A percentile compares a stretch with the other conserved stretches of the same genome.
These are phyloP conservation scores for Hansenula sp. DNA, from an alignment of 1,139 yeast species.

Conservation along the genomic window DNA sequence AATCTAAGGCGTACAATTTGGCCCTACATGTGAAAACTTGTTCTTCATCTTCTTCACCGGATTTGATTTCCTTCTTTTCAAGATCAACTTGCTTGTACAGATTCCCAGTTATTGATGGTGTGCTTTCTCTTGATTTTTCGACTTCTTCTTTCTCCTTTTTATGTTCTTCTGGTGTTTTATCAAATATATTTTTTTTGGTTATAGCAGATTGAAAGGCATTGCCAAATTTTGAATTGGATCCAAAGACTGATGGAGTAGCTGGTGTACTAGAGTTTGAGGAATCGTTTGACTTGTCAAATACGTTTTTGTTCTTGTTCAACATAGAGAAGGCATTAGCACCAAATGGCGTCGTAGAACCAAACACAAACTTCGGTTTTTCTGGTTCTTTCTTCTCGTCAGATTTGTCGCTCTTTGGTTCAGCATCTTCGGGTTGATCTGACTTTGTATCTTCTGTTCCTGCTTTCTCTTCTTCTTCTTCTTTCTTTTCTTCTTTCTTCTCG, in stretches of 20 bases:
- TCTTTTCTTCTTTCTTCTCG: constrained; percentile 1
- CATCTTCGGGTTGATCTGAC: background rate
- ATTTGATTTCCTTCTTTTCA: constrained; percentile 51
- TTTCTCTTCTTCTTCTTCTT: constrained; percentile 3
- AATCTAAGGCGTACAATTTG: constrained; percentile 72
- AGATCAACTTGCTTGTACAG: constrained; percentile 28
- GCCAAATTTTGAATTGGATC: constrained; percentile 56
- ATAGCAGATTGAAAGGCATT: constrained; percentile 52
- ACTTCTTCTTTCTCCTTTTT: constrained; percentile 13
- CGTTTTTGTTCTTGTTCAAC: constrained; percentile 29
- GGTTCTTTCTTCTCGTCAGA: constrained; percentile 5
- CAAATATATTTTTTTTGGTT: constrained; percentile 53
- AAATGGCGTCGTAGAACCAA: constrained; percentile 54
- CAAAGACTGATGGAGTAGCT: constrained; percentile 39
- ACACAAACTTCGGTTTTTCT: constrained; percentile 38
- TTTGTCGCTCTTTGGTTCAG: constrained; percentile 4
- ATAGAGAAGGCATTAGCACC: constrained; percentile 34
- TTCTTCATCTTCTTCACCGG: constrained; percentile 89
- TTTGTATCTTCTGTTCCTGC: constrained; percentile 4
- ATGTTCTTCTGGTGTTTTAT: constrained; percentile 23
- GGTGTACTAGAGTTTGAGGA: constrained; percentile 8
- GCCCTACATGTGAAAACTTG: constrained; percentile 69
- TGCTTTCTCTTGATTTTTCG: constrained; percentile 8
- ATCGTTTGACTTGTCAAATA: constrained; percentile 30
- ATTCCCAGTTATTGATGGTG: constrained; percentile 7